phyloP scores from a whole-genome alignment of 352 stramenopile genomes.

The Peronospora destructor region DNA sequence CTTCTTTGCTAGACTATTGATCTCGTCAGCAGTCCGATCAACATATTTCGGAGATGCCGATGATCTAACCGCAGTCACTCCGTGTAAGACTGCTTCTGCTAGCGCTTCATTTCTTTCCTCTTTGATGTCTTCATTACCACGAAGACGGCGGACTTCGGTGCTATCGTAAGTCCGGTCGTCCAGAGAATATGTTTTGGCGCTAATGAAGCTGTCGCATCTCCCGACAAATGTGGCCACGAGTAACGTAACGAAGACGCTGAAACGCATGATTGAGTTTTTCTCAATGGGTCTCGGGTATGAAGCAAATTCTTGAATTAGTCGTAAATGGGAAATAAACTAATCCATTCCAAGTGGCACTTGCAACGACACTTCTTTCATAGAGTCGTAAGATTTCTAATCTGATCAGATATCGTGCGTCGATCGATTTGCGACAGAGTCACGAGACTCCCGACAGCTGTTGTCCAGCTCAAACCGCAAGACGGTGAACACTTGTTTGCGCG shows the following conservation, averaged over 20 bases:
- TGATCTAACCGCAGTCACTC: too few species aligned
- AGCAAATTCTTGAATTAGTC: background rate
- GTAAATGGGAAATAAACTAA: background rate
- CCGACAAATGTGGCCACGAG: constrained; percentile 3
- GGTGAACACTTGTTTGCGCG: too few species aligned
- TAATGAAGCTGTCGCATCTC: background rate
- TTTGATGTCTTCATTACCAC: background rate
- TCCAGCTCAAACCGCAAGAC: too few species aligned
- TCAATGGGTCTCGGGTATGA: background rate
- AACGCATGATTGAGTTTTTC: background rate
- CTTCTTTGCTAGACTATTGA: background rate
- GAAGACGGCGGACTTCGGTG: constrained; percentile 2
- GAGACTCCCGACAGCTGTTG: too few species aligned
- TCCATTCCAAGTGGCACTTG: too few species aligned
- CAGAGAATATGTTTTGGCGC: background rate
- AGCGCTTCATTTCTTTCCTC: background rate
- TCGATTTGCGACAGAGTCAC: too few species aligned
- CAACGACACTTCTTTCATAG: too few species aligned
- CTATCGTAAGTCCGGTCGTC: background rate
- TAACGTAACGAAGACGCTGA: background rate
- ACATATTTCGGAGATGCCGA: too few species aligned
- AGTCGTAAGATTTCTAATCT: too few species aligned
- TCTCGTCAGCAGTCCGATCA: background rate
- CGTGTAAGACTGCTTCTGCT: background rate
- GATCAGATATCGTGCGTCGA: too few species aligned